Evolutionary conservation across 2,329 filamentous ascomycete species (phyloP).

Genomic region (Microcyclosporella mali): DNA sequence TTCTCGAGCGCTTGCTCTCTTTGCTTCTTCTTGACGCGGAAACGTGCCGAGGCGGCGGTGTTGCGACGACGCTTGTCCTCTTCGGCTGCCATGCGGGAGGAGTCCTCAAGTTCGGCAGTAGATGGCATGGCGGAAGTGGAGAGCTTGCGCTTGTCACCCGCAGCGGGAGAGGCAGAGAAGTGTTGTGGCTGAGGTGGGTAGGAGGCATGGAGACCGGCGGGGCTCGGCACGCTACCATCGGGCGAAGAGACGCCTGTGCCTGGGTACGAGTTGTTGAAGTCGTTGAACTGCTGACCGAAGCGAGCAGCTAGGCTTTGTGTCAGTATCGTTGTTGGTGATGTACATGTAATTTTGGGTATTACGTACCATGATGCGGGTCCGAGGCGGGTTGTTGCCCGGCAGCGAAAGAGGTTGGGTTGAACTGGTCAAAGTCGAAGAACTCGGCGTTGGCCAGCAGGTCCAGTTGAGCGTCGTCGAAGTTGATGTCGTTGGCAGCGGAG

Average conservation of each 20-base stretch:
- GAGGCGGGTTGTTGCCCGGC: slow-evolving; percentile 8
- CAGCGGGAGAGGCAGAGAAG: slow-evolving; percentile 14
- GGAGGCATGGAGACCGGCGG: slow-evolving; percentile 24
- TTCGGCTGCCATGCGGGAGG: slow-evolving; percentile 43
- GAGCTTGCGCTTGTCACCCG: slow-evolving; percentile 44
- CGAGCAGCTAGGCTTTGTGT: not conserved
- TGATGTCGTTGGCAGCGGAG: slow-evolving; percentile 46
- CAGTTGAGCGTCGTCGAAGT: slow-evolving; percentile 49
- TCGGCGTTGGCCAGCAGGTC: slow-evolving; percentile 52
- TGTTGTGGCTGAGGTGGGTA: slow-evolving; percentile 25
- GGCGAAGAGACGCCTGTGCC: slow-evolving; percentile 20
- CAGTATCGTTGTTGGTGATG: slow-evolving; percentile 1
- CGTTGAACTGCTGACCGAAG: slow-evolving; percentile 18
- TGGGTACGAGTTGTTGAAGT: slow-evolving; percentile 40
- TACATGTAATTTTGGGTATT: not conserved
- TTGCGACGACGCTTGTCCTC: slow-evolving; percentile 51
- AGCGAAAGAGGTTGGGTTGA: slow-evolving; percentile 13
- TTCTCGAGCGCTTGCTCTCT: slow-evolving; percentile 48
- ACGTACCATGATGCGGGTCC: slow-evolving; percentile 12
- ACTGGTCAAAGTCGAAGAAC: slow-evolving; percentile 61
- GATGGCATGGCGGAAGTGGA: slow-evolving; percentile 30
- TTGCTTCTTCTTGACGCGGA: slow-evolving; percentile 52
- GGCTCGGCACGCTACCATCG: slow-evolving; percentile 21
- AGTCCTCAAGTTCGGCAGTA: slow-evolving; percentile 39
- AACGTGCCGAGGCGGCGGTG: slow-evolving; percentile 48